phyloP scores from a whole-genome alignment of 306 rosid species.

The Fragaria ananassa region DNA sequence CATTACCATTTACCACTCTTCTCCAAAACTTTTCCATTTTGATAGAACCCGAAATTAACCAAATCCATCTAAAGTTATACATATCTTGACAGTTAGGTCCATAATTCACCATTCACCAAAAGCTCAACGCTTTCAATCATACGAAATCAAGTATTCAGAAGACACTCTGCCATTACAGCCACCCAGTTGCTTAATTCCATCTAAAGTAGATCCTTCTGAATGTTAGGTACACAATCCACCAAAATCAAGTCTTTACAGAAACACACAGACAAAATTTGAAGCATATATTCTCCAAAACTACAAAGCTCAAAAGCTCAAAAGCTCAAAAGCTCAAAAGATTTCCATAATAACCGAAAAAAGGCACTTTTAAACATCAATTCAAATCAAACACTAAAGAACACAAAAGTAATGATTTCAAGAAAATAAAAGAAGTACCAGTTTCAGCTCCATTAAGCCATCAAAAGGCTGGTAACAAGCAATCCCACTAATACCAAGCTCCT shows the following conservation, averaged over 20 bases:
- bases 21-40: background rate
- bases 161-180: background rate
- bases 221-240: slow-evolving; percentile 7
- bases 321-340: background rate
- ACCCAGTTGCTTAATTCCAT: background rate
- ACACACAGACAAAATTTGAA: background rate
- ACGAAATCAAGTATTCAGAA: background rate
- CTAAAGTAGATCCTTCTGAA: background rate
- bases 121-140: background rate
- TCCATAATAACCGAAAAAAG: background rate
- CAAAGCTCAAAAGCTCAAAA: background rate
- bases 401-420: background rate
- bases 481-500: slow-evolving; percentile 32
- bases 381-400: background rate
- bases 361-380: background rate
- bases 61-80: background rate
- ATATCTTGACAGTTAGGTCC: background rate
- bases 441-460: slow-evolving; percentile 49
- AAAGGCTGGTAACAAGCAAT: slow-evolving; percentile 45
- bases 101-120: slow-evolving; percentile 6
- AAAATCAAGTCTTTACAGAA: background rate
- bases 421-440: slow-evolving; percentile 31
- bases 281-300: slow-evolving; percentile 1
- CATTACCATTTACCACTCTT: background rate
- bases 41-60: background rate